Evolutionary conservation across 139 green algal species (phyloP).

Genomic region (Chlamydomonas schloesseri): DNA sequence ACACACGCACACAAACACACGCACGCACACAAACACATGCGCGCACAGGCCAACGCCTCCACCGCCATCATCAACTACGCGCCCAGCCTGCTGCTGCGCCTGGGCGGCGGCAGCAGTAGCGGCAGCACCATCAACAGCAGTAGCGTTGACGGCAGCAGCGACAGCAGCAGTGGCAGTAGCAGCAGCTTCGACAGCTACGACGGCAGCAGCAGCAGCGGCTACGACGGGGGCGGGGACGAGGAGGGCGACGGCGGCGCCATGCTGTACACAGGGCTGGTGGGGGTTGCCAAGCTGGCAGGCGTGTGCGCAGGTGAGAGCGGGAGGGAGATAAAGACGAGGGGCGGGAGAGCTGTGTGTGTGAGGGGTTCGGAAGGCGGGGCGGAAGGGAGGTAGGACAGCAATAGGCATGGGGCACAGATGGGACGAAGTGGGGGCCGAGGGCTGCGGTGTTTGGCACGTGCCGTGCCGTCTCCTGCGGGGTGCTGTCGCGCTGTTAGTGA

Average conservation of each 20-base stretch:
- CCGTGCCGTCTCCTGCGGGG: no score
- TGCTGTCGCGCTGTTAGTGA: no score
- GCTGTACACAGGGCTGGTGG: slow-evolving; percentile 65
- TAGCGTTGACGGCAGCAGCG: slow-evolving; percentile 3
- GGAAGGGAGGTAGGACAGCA: no score
- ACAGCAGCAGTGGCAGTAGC: slow-evolving; percentile 8
- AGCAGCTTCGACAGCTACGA: neutral
- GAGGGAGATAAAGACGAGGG: no score
- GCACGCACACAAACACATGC: no score
- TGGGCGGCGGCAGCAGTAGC: neutral
- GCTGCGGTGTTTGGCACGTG: no score
- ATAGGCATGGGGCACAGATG: no score
- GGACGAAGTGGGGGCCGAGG: no score
- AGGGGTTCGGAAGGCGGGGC: neutral
- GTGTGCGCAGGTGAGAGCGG: slow-evolving; percentile 54
- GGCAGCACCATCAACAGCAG: neutral
- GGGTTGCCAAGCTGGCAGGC: slow-evolving; percentile 70
- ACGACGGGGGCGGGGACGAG: slow-evolving; percentile 45
- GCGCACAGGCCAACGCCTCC: slow-evolving; percentile 41
- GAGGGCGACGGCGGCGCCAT: slow-evolving; percentile 54
- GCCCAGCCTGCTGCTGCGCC: slow-evolving; percentile 58
- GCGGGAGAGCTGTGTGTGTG: neutral
- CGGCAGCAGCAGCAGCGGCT: no score
- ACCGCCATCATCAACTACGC: slow-evolving; percentile 90
- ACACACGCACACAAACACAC: no score